phyloP scores from a whole-genome alignment of 305 asterid genomes.

The Salvia sclarea region DNA sequence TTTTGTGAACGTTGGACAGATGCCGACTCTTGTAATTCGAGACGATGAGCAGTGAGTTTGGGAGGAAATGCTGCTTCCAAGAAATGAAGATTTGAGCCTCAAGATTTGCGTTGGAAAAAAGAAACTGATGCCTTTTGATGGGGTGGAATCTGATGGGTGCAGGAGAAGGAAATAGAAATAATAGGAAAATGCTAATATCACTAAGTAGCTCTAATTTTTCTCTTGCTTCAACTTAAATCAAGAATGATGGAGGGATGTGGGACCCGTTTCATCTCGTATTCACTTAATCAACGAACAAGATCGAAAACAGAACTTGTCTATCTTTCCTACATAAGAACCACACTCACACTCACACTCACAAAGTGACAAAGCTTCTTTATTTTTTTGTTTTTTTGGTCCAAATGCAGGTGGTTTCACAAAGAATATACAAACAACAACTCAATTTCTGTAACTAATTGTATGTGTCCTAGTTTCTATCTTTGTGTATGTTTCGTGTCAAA shows the following conservation, averaged over 20 bases:
- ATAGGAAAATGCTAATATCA: conserved; percentile 4
- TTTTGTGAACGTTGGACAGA: conserved; percentile 63
- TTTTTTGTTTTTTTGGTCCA: not conserved
- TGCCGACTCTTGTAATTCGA: conserved; percentile 54
- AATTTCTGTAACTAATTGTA: conserved; percentile 30
- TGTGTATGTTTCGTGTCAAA: conserved; percentile 19
- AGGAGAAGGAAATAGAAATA: conserved; percentile 15
- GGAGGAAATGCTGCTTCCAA: not conserved
- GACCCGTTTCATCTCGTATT: too few species aligned
- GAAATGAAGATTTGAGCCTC: conserved; percentile 25
- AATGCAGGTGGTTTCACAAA: conserved; percentile 29
- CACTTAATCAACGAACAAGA: too few species aligned
- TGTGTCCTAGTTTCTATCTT: conserved; percentile 39
- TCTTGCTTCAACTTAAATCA: too few species aligned
- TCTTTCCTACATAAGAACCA: not conserved
- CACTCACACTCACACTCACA: not conserved
- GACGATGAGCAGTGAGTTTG: conserved; percentile 29
- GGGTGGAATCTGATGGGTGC: conserved; percentile 17
- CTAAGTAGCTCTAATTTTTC: not conserved
- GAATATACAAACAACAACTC: conserved; percentile 45
- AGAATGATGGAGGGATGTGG: too few species aligned
- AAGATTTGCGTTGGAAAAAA: conserved; percentile 8
- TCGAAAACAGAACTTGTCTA: not conserved
- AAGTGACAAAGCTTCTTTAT: not conserved
- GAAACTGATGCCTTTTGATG: conserved; percentile 19